Evolutionary conservation across 257 asterid genomes (phyloP).

Genomic region (Anisodus tanguticus): DNA sequence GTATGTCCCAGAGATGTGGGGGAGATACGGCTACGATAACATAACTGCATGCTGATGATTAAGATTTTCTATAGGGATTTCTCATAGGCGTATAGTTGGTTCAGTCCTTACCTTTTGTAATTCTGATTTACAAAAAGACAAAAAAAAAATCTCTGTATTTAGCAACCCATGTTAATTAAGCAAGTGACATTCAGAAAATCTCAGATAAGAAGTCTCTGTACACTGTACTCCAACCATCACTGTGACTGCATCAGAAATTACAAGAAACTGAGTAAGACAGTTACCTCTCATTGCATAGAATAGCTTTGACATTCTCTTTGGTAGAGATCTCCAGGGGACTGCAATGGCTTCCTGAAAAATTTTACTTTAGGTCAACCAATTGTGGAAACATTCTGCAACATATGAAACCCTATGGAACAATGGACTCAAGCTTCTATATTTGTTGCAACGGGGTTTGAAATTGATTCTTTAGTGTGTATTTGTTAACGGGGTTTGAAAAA

Average conservation of each 20-base stretch:
- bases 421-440: not conserved
- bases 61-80: not conserved
- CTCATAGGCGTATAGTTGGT: not conserved
- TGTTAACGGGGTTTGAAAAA: not conserved
- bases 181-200: not conserved
- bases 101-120: not conserved
- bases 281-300: conserved; percentile 93
- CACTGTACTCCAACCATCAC: not conserved
- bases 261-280: not conserved
- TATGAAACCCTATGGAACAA: conserved; percentile 25
- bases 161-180: not conserved
- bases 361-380: conserved; percentile 24
- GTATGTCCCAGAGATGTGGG: not conserved
- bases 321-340: conserved; percentile 88
- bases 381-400: conserved; percentile 22
- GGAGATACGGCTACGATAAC: not conserved
- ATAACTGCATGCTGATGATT: not conserved
- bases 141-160: not conserved
- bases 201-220: not conserved
- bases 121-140: not conserved
- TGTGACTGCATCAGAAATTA: not conserved
- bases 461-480: not conserved
- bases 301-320: conserved; percentile 79
- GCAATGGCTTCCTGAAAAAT: conserved; percentile 78
- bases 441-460: not conserved